Evolutionary conservation across 2,329 filamentous ascomycete genomes (phyloP).

Genomic region (Fusarium coffeatum): DNA sequence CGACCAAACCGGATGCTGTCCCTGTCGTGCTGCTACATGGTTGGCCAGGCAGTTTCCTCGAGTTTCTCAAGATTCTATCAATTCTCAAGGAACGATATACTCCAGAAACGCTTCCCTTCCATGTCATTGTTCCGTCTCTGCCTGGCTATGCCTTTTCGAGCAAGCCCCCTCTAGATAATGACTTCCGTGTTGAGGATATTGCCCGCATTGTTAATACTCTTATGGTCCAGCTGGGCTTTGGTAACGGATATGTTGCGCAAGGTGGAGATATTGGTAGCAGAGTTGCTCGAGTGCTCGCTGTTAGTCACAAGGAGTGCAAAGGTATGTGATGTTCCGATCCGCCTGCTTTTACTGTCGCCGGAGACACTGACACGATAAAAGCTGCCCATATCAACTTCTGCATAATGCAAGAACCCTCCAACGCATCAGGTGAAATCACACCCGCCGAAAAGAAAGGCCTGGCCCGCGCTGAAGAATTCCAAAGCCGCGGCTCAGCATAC

Average conservation of each 20-base stretch:
- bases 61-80: slow-evolving; percentile 1
- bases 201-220: not conserved
- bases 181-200: not conserved
- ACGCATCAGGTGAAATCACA: not conserved
- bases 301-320: not conserved
- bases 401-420: not conserved
- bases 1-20: not conserved
- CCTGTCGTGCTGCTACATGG: slow-evolving; percentile 3
- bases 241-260: not conserved
- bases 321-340: not conserved
- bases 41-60: slow-evolving; percentile 14
- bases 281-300: not conserved
- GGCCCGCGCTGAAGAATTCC: not conserved
- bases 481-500: not conserved
- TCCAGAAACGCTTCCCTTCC: slow-evolving; percentile 4
- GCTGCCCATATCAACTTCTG: slow-evolving; percentile 11
- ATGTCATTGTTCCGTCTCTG: not conserved
- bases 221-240: slow-evolving; percentile 15
- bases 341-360: not conserved
- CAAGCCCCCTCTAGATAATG: not conserved
- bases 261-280: slow-evolving; percentile 13
- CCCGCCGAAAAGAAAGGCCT: slow-evolving; percentile 2
- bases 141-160: not conserved
- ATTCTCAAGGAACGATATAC: slow-evolving; percentile 10
- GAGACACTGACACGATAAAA: not conserved